A percentile compares a stretch with the other conserved stretches of the same genome.
These are phyloP conservation scores for Pseudogymnoascus sp. DNA, from an alignment of 2,329 filamentous ascomycete species.

Conservation along the genomic window DNA sequence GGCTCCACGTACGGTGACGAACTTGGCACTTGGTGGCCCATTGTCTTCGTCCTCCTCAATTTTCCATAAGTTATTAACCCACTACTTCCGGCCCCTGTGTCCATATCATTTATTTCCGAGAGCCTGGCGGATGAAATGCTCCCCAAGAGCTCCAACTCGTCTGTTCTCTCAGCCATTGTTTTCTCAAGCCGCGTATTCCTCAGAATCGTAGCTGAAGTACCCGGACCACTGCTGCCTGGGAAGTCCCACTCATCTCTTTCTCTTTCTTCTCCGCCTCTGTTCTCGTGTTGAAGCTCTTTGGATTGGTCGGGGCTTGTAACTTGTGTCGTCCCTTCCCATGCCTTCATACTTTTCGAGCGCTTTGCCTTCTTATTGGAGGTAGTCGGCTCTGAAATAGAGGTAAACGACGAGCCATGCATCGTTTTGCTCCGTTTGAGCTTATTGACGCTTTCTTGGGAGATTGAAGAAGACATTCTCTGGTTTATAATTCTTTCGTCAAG, in stretches of 20 bases:
- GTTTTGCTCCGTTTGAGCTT: conserved; percentile 10
- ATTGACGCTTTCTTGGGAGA: background rate
- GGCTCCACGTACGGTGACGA: background rate
- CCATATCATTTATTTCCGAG: background rate
- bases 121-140: background rate
- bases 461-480: conserved; percentile 3
- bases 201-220: background rate
- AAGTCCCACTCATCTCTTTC: conserved; percentile 10
- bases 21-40: conserved; percentile 1
- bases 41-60: conserved; percentile 6
- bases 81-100: background rate
- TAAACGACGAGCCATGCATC: background rate
- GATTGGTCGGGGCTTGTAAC: background rate
- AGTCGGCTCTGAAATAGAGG: conserved; percentile 3
- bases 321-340: conserved; percentile 6
- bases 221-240: conserved; percentile 11
- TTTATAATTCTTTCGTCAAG: conserved; percentile 10
- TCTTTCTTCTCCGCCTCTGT: background rate
- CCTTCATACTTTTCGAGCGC: conserved; percentile 6
- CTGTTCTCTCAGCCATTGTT: background rate
- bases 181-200: conserved; percentile 1
- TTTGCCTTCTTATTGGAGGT: background rate
- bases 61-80: conserved; percentile 8
- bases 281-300: background rate
- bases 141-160: background rate